Base-by-base conservation (phyloP, 2,329 filamentous ascomycete species). In the Stagonosporopsis cucurbitacearum region DNA sequence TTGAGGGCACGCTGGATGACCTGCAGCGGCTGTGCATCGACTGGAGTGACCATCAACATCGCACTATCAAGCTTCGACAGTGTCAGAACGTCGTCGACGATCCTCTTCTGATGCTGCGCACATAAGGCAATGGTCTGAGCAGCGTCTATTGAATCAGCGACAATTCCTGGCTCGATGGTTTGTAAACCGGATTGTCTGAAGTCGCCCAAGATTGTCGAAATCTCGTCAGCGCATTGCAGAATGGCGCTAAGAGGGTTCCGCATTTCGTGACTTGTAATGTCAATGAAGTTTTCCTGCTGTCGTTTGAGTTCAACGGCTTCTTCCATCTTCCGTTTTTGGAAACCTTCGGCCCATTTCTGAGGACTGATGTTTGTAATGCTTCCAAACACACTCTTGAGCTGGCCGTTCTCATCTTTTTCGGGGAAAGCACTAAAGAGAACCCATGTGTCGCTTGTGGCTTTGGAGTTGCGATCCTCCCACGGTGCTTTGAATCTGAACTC, bases 351-450 rank as follows among this genome's bases (percentile, higher is more conserved):
- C 81, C 88, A 88, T 72, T 96, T 96, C 71, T 95, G 90, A 50
- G 89, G 85, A 17, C 89, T 92, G 61, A 96, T 96, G 68, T 96
- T 91, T 0, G 91, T 94, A 47, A 96, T 88, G 68, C 87, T 90
- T 48, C 89, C 90, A 64, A 93, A 92, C 2, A 92, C 88, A 58
- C 87, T 86, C 76, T 91, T 91, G 47, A 92, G 80, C 25, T 79
- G 78, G 3, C 88, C 89, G 25, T 84, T 78, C 1, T 80, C 77
- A 58, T 88, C 82, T 66, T 84, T 88, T 65, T 93, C 89, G 0
- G 89, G 89, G 63, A 89, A 92, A 0, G 88, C 89, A 51, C 85
- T 90, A 80, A 92, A 88, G 26, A 92, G 75, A 1, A 89, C 89
- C 90, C 90, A 93, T 0, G 88, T 91, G 59, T 91, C 88, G 79